Evolutionary conservation across 306 rosid genomes (phyloP).

Genomic region (Prunus persica): Prunus_persica_NCBIv2 NC_034010.1:29745501-29746000

Average conservation of each 20-base stretch:
- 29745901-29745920: too few relatives aligned
- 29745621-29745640: conserved; percentile 48
- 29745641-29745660: conserved; percentile 59
- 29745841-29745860: background rate
- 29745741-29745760: background rate
- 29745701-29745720: conserved; percentile 25
- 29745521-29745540: conserved; percentile 24
- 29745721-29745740: background rate
- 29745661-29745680: conserved; percentile 60
- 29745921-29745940: too few relatives aligned
- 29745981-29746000: background rate
- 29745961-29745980: too few relatives aligned
- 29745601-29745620: conserved; percentile 62
- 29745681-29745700: conserved; percentile 66
- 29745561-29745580: conserved; percentile 65
- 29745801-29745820: background rate
- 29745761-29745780: background rate
- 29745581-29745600: conserved; percentile 87
- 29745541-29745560: conserved; percentile 12
- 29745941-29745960: too few relatives aligned
- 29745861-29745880: too few relatives aligned
- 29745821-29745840: background rate
- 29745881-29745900: too few relatives aligned
- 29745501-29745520: conserved; percentile 15
- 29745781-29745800: too few relatives aligned